These are phyloP conservation scores for Exidia glandulosa DNA, from an alignment of 768 basidiomycete genomes.

Conservation along the genomic window DNA sequence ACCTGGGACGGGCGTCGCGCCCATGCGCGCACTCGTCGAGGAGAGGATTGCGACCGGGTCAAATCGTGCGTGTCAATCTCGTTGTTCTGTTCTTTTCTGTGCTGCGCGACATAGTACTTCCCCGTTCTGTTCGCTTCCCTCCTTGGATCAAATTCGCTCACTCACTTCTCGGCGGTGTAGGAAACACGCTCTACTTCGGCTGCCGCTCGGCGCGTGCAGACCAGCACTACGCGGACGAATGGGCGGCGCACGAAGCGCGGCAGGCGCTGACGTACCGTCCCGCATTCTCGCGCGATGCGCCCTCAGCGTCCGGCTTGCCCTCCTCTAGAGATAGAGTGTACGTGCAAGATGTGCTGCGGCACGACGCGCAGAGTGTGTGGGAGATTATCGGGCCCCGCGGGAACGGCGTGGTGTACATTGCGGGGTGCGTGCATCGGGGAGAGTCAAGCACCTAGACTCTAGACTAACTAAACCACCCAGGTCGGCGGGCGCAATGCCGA, in stretches of 20 bases:
- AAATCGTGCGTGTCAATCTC: constrained; percentile 27
- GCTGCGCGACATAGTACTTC: too few species aligned
- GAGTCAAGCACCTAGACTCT: too few species aligned
- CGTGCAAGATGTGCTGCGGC: constrained; percentile 72
- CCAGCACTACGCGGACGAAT: constrained; percentile 68
- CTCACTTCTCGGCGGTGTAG: constrained; percentile 28
- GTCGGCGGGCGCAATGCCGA: constrained; percentile 94
- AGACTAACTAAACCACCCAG: too few species aligned
- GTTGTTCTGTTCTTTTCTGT: too few species aligned
- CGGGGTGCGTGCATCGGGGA: constrained; percentile 84
- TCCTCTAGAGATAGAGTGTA: constrained; percentile 52
- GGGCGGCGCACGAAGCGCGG: constrained; percentile 36
- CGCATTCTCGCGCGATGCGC: constrained; percentile 76
- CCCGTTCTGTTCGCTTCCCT: too few species aligned
- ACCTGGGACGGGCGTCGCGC: constrained; percentile 91
- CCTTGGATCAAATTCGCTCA: background rate
- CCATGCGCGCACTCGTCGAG: constrained; percentile 80
- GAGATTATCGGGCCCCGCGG: constrained; percentile 11
- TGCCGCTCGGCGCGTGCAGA: constrained; percentile 70
- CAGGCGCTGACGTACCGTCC: constrained; percentile 48
- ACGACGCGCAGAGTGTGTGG: constrained; percentile 57
- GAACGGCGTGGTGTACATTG: constrained; percentile 73
- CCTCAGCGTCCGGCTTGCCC: constrained; percentile 5
- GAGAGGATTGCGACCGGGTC: constrained; percentile 53
- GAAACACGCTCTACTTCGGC: constrained; percentile 83